Conservation (phyloP, 768 basidiomycete species). For the Steccherinum ochraceum region DNA sequence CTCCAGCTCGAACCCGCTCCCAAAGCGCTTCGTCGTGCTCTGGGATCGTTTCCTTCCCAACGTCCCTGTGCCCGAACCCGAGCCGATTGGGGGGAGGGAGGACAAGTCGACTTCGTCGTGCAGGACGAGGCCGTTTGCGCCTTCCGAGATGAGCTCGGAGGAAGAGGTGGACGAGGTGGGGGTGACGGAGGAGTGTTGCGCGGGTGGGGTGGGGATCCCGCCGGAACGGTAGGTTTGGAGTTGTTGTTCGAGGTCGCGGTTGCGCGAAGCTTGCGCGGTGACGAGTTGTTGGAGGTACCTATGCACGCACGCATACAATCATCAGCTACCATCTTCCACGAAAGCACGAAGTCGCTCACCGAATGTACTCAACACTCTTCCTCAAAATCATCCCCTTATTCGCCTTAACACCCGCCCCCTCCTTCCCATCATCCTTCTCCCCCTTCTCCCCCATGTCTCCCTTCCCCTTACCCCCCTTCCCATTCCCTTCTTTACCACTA, state of each 20-base stretch:
- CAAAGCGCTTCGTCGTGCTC: slow-evolving; percentile 17
- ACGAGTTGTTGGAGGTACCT: slow-evolving; percentile 85
- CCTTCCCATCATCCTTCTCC: slow-evolving; percentile 25
- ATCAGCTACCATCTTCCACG: not conserved
- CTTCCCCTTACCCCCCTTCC: slow-evolving; percentile 1
- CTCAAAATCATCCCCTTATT: slow-evolving; percentile 93
- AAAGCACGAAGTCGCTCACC: slow-evolving; percentile 14
- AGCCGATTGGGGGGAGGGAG: not conserved
- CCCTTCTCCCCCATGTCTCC: slow-evolving; percentile 10
- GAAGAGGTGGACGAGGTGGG: not conserved
- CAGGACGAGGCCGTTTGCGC: not conserved
- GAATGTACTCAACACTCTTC: slow-evolving; percentile 53
- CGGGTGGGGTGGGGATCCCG: not conserved
- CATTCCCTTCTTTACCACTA: not conserved
- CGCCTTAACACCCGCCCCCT: slow-evolving; percentile 63
- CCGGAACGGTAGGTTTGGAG: slow-evolving; percentile 39
- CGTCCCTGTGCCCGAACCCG: slow-evolving; percentile 1
- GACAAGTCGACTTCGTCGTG: not conserved
- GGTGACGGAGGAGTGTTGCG: not conserved
- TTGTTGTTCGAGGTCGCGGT: slow-evolving; percentile 73
- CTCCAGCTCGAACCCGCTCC: slow-evolving; percentile 22
- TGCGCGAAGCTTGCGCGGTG: slow-evolving; percentile 68
- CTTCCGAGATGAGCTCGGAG: not conserved
- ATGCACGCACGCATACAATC: not conserved
- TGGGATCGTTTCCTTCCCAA: slow-evolving; percentile 12